phyloP scores from a whole-genome alignment of 202 grass and related monocot genomes.

The Setaria viridis region DNA sequence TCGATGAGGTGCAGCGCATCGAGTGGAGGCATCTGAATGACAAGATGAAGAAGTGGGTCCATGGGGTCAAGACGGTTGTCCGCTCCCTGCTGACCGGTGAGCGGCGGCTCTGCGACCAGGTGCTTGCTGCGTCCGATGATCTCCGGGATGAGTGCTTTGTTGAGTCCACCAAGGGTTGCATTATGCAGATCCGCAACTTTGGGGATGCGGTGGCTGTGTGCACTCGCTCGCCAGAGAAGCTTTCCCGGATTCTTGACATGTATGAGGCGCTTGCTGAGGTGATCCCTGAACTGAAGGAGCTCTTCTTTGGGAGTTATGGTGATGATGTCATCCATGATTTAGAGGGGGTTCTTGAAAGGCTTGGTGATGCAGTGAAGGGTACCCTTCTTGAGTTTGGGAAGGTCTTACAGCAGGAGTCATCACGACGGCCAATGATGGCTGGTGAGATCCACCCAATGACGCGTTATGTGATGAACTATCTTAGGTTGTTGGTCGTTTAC shows the following conservation, averaged over 20 bases:
- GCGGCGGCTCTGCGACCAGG: constrained; percentile 72
- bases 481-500: constrained; percentile 82
- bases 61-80: constrained; percentile 74
- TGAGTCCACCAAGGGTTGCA: constrained; percentile 79
- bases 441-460: constrained; percentile 98
- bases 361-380: constrained; percentile 84
- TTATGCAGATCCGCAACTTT: constrained; percentile 94
- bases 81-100: constrained; percentile 77
- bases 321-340: constrained; percentile 74
- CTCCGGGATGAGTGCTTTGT: constrained; percentile 83
- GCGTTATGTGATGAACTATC: constrained; percentile 98
- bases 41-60: constrained; percentile 99
- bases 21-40: constrained; percentile 91
- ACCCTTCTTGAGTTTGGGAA: constrained; percentile 90
- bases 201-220: constrained; percentile 86
- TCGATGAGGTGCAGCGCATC: constrained; percentile 89
- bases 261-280: constrained; percentile 90
- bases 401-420: constrained; percentile 81
- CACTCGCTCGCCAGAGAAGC: constrained; percentile 79
- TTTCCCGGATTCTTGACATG: constrained; percentile 93
- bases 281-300: constrained; percentile 71
- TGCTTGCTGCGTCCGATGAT: constrained; percentile 68
- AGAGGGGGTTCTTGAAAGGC: constrained; percentile 74
- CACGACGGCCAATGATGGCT: constrained; percentile 70
- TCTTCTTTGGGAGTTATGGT: constrained; percentile 68